Evolutionary conservation across 1,284 basidiomycete species (phyloP), one percentile per base, ranked within the genome.

Genomic region (Moesziomyces sp.): DNA sequence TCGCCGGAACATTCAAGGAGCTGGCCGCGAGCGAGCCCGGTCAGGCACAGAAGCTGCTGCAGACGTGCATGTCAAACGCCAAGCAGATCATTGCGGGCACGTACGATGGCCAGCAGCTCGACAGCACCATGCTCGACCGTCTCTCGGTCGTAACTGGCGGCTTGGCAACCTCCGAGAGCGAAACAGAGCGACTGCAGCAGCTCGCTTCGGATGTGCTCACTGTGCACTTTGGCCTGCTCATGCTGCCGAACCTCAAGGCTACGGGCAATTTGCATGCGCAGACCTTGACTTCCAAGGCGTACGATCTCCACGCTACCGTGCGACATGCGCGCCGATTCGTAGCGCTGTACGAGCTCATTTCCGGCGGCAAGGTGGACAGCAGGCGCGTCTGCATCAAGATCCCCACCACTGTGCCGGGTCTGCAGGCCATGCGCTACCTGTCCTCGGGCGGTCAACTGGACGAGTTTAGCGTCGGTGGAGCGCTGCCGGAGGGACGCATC

Each of bases 361-460:
- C 63, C 3, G 43, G 16, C 2, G 52, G 44, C 6, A 16, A 40
- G 0, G 52, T 66, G 28, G 28, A 14, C 18, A 43, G 42, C 18
- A 28, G 42, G 1, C 51, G 57, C n/a, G 48, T 66, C 19, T 59
- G 56, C 35, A 66, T 66, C 63, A 66, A 66, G 40, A 58, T 58
- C 44, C 56, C 63, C 21, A 35, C 56, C 48, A 66, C 63, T 34
- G 50, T 66, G 19, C 56, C 63, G 3, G 63, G 63, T 1, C 34
- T 66, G 8, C 63, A 66, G 47, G 63, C 63, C n/a, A 66, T 66
- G 63, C 63, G 63, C 19, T 66, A 54, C 34, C 52, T 66, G 14
- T 66, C 63, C 2, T 66, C 63, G 10, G 63, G 54, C 11, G 63
- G 63, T 16, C 18, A 53, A 18, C 23, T 55, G 28, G 52, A 66